Evolutionary conservation across 2,329 filamentous ascomycete species (phyloP).

Genomic region (Xylaria digitata): DNA sequence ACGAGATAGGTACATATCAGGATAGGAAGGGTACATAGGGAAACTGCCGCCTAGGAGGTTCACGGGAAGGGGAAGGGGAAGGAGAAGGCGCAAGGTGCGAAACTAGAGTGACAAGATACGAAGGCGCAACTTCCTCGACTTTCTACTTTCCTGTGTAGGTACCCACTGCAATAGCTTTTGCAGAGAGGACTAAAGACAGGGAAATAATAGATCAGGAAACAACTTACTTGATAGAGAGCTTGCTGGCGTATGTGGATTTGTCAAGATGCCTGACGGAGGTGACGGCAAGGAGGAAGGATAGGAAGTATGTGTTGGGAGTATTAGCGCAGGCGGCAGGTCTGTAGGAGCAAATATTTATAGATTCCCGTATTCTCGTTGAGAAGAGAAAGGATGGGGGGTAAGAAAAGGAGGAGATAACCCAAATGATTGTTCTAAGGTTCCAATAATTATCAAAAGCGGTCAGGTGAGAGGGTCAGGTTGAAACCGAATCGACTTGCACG

Average conservation of each 20-base stretch:
- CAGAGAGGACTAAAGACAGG: not conserved
- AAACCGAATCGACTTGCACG: not conserved
- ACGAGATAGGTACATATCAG: slow-evolving; percentile 2
- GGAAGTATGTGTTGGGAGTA: too few relatives aligned
- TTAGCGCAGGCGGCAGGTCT: too few relatives aligned
- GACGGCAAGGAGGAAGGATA: too few relatives aligned
- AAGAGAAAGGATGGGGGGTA: too few relatives aligned
- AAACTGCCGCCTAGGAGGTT: not conserved
- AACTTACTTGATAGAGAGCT: not conserved
- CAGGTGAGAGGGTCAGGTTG: not conserved
- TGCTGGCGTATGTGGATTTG: too few relatives aligned
- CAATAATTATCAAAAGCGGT: not conserved
- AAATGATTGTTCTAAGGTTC: not conserved
- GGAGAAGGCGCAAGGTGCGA: slow-evolving; percentile 3
- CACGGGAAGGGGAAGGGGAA: slow-evolving; percentile 8
- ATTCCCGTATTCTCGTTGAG: not conserved
- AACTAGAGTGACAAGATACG: not conserved
- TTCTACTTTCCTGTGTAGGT: not conserved
- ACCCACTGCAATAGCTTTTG: not conserved
- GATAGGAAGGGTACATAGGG: not conserved
- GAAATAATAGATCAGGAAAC: not conserved
- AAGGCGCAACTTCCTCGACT: slow-evolving; percentile 7
- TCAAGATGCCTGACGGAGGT: too few relatives aligned
- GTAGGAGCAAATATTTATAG: not conserved
- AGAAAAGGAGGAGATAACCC: not conserved